A percentile compares a stretch with the other conserved stretches of the same genome.
phyloP scores from a whole-genome alignment of 2,329 filamentous ascomycete genomes.

The Clarireedia hainanense region DNA sequence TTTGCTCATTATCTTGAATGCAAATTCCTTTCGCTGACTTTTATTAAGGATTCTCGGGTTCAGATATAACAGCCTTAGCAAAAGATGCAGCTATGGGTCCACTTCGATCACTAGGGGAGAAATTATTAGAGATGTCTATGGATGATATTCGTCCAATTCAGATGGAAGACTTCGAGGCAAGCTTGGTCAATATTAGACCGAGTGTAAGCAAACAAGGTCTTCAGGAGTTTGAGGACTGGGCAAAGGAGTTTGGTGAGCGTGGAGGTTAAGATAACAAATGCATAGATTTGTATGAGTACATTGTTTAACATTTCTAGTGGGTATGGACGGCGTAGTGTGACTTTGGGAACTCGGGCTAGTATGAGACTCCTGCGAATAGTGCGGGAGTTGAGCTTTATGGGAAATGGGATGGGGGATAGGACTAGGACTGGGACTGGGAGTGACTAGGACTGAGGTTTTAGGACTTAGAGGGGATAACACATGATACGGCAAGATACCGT shows the following conservation, averaged over 20 bases:
- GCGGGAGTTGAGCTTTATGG: neutral
- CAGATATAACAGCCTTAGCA: slow-evolving; percentile 90
- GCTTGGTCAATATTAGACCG: slow-evolving; percentile 75
- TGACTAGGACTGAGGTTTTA: too few species aligned
- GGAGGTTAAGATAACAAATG: slow-evolving; percentile 50
- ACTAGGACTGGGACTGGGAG: neutral
- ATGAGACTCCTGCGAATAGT: neutral
- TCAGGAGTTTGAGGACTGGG: slow-evolving; percentile 91
- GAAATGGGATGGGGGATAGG: neutral
- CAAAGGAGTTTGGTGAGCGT: slow-evolving; percentile 82
- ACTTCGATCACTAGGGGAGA: slow-evolving; percentile 80
- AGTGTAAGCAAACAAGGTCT: slow-evolving; percentile 82
- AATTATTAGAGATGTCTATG: slow-evolving; percentile 82
- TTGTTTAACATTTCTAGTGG: neutral
- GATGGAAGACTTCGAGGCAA: slow-evolving; percentile 75
- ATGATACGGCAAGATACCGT: neutral
- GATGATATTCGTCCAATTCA: slow-evolving; percentile 87
- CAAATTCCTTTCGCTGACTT: slow-evolving; percentile 7
- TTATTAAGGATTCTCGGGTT: slow-evolving; percentile 80
- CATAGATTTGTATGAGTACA: neutral
- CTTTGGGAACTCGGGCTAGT: neutral
- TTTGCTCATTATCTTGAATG: neutral
- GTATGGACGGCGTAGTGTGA: neutral
- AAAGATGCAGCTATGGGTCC: slow-evolving; percentile 99
- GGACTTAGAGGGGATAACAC: too few species aligned